Base-by-base conservation (phyloP, 2,329 filamentous ascomycete genomes). In the Coleophoma crateriformis region DNA sequence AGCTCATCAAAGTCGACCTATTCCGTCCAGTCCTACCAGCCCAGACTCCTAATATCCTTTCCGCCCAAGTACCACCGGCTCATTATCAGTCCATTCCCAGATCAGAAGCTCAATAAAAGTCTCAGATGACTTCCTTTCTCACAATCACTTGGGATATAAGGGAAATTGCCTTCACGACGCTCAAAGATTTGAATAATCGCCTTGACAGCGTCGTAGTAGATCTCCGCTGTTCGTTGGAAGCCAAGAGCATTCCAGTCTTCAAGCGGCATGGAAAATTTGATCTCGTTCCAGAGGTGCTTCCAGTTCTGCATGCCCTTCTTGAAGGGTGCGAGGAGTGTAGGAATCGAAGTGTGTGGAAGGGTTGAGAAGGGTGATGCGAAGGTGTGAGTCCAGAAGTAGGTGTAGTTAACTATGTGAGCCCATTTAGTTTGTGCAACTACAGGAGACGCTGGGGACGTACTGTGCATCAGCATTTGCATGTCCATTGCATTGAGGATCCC, bases 381-480 rank as follows among this genome's bases (percentile, higher is more conserved):
- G 1, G 60, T 64, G 17, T 49, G 46, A 13, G 48, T 46, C 62
- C 62, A 65, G 17, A 62, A 47, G 34, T 61, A 52, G 2, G 61
- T 61, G 45, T 65, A 65, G 7, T 64, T 50, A 22, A 60, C 61
- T 64, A 13, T 39, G 14, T 34, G n/a, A 40, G 3, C 27, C 12
- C 27, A n/a, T 19, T 54, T 45, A 52, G 45, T 5, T 22, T 17
- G 13, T 33, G 38, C 14, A 12, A 22, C 19, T 7, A 17, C 12
- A 33, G 4, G 13, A 19, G 19, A 10, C 32, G 8, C 14, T 8
- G n/a, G 15, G 32, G 11, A 54, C 54, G 47, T 52, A 61, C 61
- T 55, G 48, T 64, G 58, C 13, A 65, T 61, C 4, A 65, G 54
- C 49, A 62, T 59, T n/a, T 64, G 60, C 58, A 65, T 59, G 50